Evolutionary conservation across 345 rosid genomes (phyloP), one percentile per base, ranked within the genome.

Genomic region (Bretschneidera sinensis): DNA sequence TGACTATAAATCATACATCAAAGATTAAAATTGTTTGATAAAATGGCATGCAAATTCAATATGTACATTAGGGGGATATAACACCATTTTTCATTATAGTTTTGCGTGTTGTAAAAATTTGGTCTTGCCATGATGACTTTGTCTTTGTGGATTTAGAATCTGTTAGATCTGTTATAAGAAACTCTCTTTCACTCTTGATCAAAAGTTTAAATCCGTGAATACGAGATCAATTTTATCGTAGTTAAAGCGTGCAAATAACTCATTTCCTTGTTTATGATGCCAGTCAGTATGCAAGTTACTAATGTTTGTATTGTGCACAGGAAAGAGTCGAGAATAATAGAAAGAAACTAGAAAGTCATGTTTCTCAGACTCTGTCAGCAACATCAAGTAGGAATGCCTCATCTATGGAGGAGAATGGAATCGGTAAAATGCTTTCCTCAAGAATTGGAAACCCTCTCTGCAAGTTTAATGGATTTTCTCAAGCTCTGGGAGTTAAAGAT

Each of bases 401-500:
- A 52, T 48, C 16, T 11, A 17, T 50, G 13, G 85, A 55, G 61
- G 79, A 63, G 19, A 64, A 54, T 72, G 85, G 72, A 62, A 52
- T 57, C 51, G 52, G 71, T 65, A 67, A 60, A 58, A 23, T 55
- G 67, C 60, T 85, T 60, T 65, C 71, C 28, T 47, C 76, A 17
- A 84, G 92, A 62, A 81, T 79, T 60, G 77, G 63, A 52, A 71
- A 21, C 57, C 95, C 97, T 59, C 73, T 82, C 20, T 79, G 85
- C 74, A 80, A 69, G 68, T 76, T 76, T 59, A 66, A 73, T 67
- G 96, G 84, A 47, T 69, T 84, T 72, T 24, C 65, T 66, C 80
- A 83, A 61, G 86, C 79, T 21, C 64, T 75, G 5, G 91, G 82
- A 62, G 95, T 84, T 66, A 84, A 76, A 74, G 99, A 94, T 65